Evolutionary conservation across 2,329 filamentous ascomycete species (phyloP).

Genomic region (Dothistroma pini): DNA sequence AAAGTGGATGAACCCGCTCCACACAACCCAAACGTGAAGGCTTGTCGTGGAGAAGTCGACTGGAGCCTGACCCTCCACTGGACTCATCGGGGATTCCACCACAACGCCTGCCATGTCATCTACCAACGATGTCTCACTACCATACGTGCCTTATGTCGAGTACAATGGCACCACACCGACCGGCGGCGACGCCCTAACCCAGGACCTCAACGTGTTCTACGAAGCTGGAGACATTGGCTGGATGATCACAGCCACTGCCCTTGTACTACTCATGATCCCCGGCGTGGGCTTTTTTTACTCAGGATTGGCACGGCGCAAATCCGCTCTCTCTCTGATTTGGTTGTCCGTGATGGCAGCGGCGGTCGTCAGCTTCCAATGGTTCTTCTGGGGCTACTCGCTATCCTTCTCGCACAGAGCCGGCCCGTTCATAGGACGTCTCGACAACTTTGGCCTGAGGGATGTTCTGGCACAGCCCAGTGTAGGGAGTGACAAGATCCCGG

Average conservation of each 20-base stretch:
- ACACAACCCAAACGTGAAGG: background rate
- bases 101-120: background rate
- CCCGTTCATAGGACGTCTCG: conserved; percentile 71
- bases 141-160: conserved; percentile 30
- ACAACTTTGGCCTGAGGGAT: conserved; percentile 74
- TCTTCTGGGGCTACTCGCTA: conserved; percentile 88
- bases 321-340: conserved; percentile 80
- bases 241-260: conserved; percentile 63
- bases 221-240: conserved; percentile 81
- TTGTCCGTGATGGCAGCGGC: conserved; percentile 77
- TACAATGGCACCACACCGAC: conserved; percentile 64
- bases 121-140: conserved; percentile 6
- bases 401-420: conserved; percentile 76
- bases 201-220: conserved; percentile 83
- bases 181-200: conserved; percentile 62
- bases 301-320: conserved; percentile 83
- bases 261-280: conserved; percentile 89
- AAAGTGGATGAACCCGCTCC: background rate
- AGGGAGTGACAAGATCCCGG: conserved; percentile 68
- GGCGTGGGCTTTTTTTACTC: conserved; percentile 94
- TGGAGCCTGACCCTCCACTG: background rate
- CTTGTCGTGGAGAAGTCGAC: background rate
- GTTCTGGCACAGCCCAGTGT: conserved; percentile 74
- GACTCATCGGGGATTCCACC: background rate
- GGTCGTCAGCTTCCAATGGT: conserved; percentile 86